Conservation (phyloP, 805 yeast genomes). For the Monosporozyma siamensis region DNA sequence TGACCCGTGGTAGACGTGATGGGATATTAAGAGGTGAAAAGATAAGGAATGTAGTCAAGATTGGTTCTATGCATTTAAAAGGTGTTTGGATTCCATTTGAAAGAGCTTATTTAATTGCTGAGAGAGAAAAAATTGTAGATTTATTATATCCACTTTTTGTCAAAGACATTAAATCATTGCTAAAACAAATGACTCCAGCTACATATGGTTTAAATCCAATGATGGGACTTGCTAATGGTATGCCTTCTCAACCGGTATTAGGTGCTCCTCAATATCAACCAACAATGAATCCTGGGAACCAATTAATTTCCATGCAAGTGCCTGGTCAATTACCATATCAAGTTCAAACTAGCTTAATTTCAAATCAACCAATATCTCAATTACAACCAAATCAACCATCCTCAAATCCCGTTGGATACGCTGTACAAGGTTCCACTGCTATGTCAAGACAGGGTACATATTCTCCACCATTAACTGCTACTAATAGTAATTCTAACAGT, state of each 20-base stretch:
- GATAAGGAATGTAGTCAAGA: conserved; percentile 70
- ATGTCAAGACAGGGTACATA: background rate
- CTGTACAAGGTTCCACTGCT: background rate
- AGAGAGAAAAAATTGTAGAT: conserved; percentile 66
- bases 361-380: background rate
- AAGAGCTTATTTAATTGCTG: conserved; percentile 76
- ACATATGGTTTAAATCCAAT: background rate
- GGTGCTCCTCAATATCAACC: background rate
- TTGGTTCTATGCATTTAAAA: conserved; percentile 79
- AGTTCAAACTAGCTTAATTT: background rate
- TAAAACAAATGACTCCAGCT: conserved; percentile 14
- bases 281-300: background rate
- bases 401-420: background rate
- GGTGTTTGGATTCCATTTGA: conserved; percentile 91
- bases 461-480: background rate
- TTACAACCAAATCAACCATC: background rate
- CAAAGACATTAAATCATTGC: conserved; percentile 52
- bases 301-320: background rate
- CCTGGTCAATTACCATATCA: background rate
- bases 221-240: background rate
- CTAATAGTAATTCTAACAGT: background rate
- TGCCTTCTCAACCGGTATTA: background rate
- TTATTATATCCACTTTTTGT: conserved; percentile 61
- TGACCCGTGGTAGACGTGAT: conserved; percentile 82
- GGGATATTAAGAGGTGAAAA: conserved; percentile 74